phyloP scores from a whole-genome alignment of 129 eudicot species.

The Glebionis coronaria region DNA sequence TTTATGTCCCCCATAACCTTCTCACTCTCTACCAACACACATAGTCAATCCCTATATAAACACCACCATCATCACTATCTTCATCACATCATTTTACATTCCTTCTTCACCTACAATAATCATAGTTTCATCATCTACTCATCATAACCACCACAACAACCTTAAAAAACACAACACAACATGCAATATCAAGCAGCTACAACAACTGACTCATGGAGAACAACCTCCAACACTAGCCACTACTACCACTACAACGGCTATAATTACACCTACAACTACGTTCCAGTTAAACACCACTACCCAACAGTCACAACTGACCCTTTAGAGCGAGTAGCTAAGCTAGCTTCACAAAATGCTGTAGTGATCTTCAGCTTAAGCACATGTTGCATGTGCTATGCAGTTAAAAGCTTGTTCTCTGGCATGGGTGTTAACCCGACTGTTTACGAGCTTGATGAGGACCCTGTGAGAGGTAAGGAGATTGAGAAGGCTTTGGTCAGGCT shows the following conservation, averaged over 20 bases:
- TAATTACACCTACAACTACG: slow-evolving; percentile 33
- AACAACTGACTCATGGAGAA: slow-evolving; percentile 25
- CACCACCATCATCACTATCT: slow-evolving; percentile 25
- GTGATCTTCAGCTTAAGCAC: slow-evolving; percentile 78
- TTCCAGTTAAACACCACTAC: slow-evolving; percentile 34
- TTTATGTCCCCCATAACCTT: slow-evolving; percentile 16
- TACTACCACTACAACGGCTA: slow-evolving; percentile 4
- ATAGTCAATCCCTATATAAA: slow-evolving; percentile 34
- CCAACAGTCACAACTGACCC: slow-evolving; percentile 37
- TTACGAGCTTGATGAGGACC: slow-evolving; percentile 73
- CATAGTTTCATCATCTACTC: slow-evolving; percentile 10
- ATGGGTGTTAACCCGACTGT: slow-evolving; percentile 84
- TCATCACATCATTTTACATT: slow-evolving; percentile 17
- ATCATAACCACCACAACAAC: background rate
- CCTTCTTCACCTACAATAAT: background rate
- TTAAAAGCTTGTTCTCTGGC: slow-evolving; percentile 70
- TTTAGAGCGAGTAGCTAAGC: slow-evolving; percentile 53
- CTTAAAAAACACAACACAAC: background rate
- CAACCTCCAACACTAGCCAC: background rate
- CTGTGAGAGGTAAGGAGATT: slow-evolving; percentile 44
- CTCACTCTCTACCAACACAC: background rate
- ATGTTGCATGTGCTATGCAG: slow-evolving; percentile 86
- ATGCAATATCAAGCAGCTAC: slow-evolving; percentile 38
- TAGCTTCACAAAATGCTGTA: slow-evolving; percentile 73
- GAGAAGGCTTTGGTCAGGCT: slow-evolving; percentile 55